phyloP scores from a whole-genome alignment of 257 asterid genomes.

The Solanum bulbocastanum region DNA sequence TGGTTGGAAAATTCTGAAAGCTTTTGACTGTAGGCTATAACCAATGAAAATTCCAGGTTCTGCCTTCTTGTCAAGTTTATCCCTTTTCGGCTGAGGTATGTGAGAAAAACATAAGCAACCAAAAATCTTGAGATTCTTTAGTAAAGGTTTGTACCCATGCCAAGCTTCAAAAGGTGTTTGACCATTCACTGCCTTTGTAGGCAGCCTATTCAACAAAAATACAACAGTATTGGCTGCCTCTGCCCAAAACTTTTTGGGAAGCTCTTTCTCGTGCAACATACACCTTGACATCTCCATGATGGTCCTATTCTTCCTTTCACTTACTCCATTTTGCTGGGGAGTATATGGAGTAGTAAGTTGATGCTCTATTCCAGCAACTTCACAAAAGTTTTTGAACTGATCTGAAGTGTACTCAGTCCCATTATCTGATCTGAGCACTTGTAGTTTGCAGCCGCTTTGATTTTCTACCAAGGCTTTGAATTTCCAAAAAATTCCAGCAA shows the following conservation, averaged over 20 bases:
- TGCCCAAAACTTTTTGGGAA: not conserved
- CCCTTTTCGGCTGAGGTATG: not conserved
- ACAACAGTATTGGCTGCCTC: not conserved
- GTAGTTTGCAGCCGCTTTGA: too few species aligned
- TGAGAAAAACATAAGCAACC: not conserved
- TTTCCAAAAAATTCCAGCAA: not conserved
- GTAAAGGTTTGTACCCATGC: not conserved
- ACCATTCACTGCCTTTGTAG: not conserved
- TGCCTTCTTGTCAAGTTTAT: not conserved
- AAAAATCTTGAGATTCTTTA: not conserved
- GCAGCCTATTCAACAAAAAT: not conserved
- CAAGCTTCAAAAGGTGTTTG: not conserved
- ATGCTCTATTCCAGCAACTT: not conserved
- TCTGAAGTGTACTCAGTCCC: not conserved
- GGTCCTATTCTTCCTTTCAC: not conserved
- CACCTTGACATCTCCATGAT: not conserved
- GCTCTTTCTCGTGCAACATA: not conserved
- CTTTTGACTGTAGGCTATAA: not conserved
- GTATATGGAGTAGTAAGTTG: not conserved
- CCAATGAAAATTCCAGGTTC: not conserved
- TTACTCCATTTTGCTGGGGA: too few species aligned
- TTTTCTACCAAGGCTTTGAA: too few species aligned
- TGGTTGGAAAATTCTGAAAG: not conserved
- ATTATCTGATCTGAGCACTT: not conserved
- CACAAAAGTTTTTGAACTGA: not conserved